Evolutionary conservation across 148 eudicot species (phyloP).

Genomic region (Talinum fruticosum): DNA sequence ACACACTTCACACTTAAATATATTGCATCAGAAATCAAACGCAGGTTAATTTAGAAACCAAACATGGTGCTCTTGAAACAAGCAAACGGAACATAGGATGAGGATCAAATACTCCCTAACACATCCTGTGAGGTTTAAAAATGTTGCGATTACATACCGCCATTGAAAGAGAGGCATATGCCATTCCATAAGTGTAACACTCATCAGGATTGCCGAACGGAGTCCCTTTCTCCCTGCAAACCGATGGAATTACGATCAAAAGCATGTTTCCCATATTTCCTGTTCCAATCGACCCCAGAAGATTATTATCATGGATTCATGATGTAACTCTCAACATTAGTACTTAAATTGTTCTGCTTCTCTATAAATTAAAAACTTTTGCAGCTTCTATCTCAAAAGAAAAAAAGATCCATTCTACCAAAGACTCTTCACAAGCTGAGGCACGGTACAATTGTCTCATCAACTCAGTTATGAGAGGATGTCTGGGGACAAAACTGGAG

Average conservation of each 20-base stretch:
- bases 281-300: slow-evolving; percentile 21
- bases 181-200: slow-evolving; percentile 59
- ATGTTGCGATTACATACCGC: slow-evolving; percentile 48
- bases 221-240: slow-evolving; percentile 73
- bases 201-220: slow-evolving; percentile 69
- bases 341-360: neutral
- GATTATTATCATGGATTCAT: neutral
- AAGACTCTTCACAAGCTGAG: neutral
- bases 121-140: too few species aligned
- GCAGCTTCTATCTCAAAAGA: neutral
- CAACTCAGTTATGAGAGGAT: too few species aligned
- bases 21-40: too few species aligned
- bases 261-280: slow-evolving; percentile 82
- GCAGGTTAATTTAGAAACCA: too few species aligned
- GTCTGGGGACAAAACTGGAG: too few species aligned
- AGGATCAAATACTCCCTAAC: too few species aligned
- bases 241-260: slow-evolving; percentile 74
- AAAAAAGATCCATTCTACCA: neutral
- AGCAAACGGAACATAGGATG: too few species aligned
- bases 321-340: too few species aligned
- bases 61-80: too few species aligned
- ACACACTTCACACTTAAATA: too few species aligned
- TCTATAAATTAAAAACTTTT: neutral
- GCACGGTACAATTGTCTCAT: neutral
- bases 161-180: slow-evolving; percentile 87